These are phyloP conservation scores for Stramenopiles sp. DNA, from an alignment of 352 stramenopile species.

Conservation along the genomic window DNA sequence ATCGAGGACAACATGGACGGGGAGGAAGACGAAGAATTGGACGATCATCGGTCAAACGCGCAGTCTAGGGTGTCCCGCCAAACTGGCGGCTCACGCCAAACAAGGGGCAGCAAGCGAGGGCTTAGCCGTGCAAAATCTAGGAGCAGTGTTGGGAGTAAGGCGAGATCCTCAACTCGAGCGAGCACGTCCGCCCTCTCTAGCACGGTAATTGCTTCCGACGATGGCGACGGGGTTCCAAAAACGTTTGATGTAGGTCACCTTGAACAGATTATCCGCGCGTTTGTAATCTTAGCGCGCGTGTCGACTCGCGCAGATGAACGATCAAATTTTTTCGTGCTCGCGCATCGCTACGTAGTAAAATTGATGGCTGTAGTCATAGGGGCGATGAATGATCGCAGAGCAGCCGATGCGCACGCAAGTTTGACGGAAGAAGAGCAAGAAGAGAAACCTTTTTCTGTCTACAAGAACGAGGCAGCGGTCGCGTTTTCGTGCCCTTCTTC, in stretches of 20 bases:
- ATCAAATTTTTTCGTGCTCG: background rate
- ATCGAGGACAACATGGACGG: conserved; percentile 13
- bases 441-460: too few species aligned
- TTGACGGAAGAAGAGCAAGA: background rate
- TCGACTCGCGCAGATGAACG: background rate
- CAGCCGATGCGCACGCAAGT: background rate
- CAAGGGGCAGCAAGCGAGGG: background rate
- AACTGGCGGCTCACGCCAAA: background rate
- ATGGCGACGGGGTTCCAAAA: conserved; percentile 15
- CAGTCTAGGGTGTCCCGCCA: background rate
- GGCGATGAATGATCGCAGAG: background rate
- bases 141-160: background rate
- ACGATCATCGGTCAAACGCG: background rate
- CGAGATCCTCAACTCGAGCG: background rate
- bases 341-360: background rate
- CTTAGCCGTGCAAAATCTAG: background rate
- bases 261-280: conserved; percentile 15
- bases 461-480: background rate
- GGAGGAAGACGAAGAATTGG: conserved; percentile 2
- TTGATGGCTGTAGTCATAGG: background rate
- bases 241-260: conserved; percentile 16
- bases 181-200: background rate
- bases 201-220: background rate
- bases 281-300: conserved; percentile 21
- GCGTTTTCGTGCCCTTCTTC: background rate